Base-by-base conservation (phyloP, 371 early-diverging fungal genomes). In the Amoeboaphelidium occidentale region DNA sequence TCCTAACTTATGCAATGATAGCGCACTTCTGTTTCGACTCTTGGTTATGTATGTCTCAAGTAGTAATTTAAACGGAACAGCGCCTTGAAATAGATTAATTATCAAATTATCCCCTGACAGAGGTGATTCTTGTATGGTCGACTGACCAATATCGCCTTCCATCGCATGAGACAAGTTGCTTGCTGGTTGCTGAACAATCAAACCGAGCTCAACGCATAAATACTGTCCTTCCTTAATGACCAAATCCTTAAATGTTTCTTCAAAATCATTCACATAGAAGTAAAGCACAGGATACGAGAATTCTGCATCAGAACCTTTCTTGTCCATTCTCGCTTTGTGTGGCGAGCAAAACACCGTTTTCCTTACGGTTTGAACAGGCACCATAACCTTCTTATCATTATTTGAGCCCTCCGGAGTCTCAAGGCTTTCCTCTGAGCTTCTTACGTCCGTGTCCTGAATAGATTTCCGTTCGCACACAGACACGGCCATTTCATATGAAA, bases 261-360 rank as follows among this genome's bases (percentile, higher is more conserved):
- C 79, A 61, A 70, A 80, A 66, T 81, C 81, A 57, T 81, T 79
- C 43, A 82, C 72, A 27, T 77, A 76, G 62, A 78, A 84, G 63
- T 82, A 81, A 25, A 84, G 78, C 49, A 75, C 58, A 4, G 84
- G 84, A 58, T 73, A 84, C 6, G 84, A 82, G 56, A 74, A 74
- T 57, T 80, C 81, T 58, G 69, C 76, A 52, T 63, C 61, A 60
- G 65, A 50, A 44, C 79, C 81, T 58, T 82, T 81, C 53, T 73
- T 65, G 63, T 81, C 79, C 67, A 79, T 75, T 27, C 79, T 69
- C 20, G 80, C 77, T 56, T 76, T 76, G 66, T 77, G 78, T 2
- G 84, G 84, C 10, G 77, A 65, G 3, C 82, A 81, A 52, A 78
- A 81, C 0, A 81, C 82, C 28, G 75, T 69, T 56, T 78, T 80